Evolutionary conservation across 108 stramenopile genomes (phyloP).

Genomic region (Cylindrotheca closterium): DNA sequence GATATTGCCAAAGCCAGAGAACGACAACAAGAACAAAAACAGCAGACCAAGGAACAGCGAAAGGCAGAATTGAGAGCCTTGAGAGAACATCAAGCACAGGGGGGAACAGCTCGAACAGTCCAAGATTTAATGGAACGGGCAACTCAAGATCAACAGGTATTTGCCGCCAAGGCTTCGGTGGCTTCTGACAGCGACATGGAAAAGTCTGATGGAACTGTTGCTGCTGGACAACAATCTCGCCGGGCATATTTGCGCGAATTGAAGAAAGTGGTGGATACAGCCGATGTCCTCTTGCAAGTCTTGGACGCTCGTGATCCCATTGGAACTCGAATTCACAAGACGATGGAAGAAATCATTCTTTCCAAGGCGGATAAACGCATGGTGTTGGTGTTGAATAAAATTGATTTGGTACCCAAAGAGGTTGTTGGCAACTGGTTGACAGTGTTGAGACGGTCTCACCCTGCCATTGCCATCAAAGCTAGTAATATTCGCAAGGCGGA

Average conservation of each 20-base stretch:
- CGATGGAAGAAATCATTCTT: conserved; percentile 88
- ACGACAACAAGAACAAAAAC: conserved; percentile 65
- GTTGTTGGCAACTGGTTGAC: conserved; percentile 93
- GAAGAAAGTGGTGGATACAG: conserved; percentile 93
- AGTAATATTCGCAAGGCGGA: conserved; percentile 56
- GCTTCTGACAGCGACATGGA: background rate
- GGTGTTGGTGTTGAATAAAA: conserved; percentile 99
- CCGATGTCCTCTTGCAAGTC: conserved; percentile 97
- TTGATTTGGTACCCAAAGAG: conserved; percentile 95
- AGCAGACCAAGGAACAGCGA: conserved; percentile 68
- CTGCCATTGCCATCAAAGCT: conserved; percentile 96
- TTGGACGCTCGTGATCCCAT: conserved; percentile 98
- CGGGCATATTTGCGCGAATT: conserved; percentile 92
- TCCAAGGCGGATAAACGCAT: conserved; percentile 89
- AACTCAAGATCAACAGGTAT: conserved; percentile 39
- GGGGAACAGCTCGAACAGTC: conserved; percentile 52
- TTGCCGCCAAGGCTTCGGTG: conserved; percentile 20
- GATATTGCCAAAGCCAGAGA: conserved; percentile 81
- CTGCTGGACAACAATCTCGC: conserved; percentile 63
- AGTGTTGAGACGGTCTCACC: conserved; percentile 76
- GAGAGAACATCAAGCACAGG: conserved; percentile 46
- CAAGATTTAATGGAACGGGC: conserved; percentile 57
- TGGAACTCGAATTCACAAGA: conserved; percentile 86
- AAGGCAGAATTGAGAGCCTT: conserved; percentile 40
- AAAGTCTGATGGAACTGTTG: conserved; percentile 41